These are phyloP conservation scores for Phytopythium kandeliae DNA, from an alignment of 352 stramenopile species.

Conservation along the genomic window DNA sequence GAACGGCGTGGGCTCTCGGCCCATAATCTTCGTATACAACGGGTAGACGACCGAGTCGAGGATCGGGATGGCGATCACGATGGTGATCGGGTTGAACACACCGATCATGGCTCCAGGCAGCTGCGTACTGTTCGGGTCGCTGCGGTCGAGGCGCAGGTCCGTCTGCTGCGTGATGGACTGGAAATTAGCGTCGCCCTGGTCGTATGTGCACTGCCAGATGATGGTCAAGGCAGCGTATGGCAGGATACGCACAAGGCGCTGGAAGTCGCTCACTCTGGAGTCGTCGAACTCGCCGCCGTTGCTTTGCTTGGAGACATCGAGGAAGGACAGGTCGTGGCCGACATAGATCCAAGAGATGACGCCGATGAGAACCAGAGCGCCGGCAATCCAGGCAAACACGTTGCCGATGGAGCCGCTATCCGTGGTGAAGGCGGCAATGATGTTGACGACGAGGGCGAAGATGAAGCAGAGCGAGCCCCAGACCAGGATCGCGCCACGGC, in stretches of 20 bases:
- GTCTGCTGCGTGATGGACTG: constrained; percentile 68
- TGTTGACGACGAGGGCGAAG: constrained; percentile 35
- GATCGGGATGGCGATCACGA: constrained; percentile 33
- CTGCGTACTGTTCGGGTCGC: constrained; percentile 31
- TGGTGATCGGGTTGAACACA: constrained; percentile 39
- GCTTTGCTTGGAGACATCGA: constrained; percentile 35
- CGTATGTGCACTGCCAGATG: constrained; percentile 58
- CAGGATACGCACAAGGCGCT: constrained; percentile 43
- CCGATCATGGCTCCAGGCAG: constrained; percentile 49
- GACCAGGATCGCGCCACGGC: constrained; percentile 23
- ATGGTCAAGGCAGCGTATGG: constrained; percentile 59
- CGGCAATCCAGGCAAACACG: constrained; percentile 42
- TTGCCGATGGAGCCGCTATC: constrained; percentile 17
- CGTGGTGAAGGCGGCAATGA: constrained; percentile 37
- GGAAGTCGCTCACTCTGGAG: constrained; percentile 37
- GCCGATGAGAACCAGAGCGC: constrained; percentile 27
- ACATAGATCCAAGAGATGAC: constrained; percentile 40
- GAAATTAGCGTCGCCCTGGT: constrained; percentile 68
- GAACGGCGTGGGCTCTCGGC: constrained; percentile 24
- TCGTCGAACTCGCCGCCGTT: constrained; percentile 38
- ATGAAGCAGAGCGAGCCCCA: constrained; percentile 24
- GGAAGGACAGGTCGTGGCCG: constrained; percentile 40
- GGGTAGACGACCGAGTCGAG: constrained; percentile 34
- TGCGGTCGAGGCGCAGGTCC: constrained; percentile 41
- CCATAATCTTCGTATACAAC: constrained; percentile 21